Evolutionary conservation across 139 green algal genomes (phyloP), one percentile per base, ranked within the genome.

Genomic region (Pleodorina starrii): DNA sequence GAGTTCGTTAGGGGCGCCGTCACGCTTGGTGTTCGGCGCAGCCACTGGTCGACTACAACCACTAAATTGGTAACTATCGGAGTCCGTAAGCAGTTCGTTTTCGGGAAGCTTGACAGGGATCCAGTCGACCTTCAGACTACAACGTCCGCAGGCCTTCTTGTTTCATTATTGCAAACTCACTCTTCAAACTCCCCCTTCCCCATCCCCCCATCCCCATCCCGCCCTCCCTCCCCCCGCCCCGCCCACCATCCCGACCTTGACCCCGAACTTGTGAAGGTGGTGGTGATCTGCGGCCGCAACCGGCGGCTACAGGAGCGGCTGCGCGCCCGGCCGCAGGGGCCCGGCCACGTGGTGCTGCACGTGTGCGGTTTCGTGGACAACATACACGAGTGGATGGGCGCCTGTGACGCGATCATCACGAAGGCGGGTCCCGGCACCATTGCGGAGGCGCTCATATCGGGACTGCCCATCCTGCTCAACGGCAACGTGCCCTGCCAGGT

Each of bases 381-480:
- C 94, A 98, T 99, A 91, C 87, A 95, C 29, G 96, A 98, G 92
- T 97, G 94, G 92, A 99, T 99, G 97, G 92, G 54, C 7, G 97
- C 97, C 0, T 94, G 84, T 38, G 97, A 99, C 90, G 89, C 90
- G 68, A 97, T 99, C 90, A 96, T 98, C 91, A 98, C 96, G 43
- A 98, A 98, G 94, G 96, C 96, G 21, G 94, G 98, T 1, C 98
- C 98, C 0, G 98, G 98, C 76, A 99, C 98, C 71, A 99, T 99
- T 83, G 98, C 96, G 19, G 98, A 99, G 93, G 95, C 97, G 50
- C 95, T 99, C 83, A 99, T 99, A 82, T 95, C 92, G 42, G 97
- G 98, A 0, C 95, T 99, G 78, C 98, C 98, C 57, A 96, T 99
- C 91, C 92, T 99, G 59, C 95, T 99, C 72, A 99, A 99, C 84